These are phyloP conservation scores for Ulota crispa DNA, from an alignment of 225 moss, liverwort and hornwort genomes.

Conservation along the genomic window DNA sequence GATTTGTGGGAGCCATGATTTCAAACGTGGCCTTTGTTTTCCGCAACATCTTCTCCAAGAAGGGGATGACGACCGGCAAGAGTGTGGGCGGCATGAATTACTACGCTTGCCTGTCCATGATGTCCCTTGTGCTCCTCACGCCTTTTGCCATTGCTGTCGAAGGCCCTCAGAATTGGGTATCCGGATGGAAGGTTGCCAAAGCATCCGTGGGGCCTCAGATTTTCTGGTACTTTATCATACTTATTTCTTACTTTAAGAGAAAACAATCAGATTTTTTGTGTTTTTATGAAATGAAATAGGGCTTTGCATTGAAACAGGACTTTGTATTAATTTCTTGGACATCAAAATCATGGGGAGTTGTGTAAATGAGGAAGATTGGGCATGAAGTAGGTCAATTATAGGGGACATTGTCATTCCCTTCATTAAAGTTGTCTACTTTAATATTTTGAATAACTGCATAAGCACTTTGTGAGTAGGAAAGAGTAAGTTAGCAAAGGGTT, in stretches of 20 bases:
- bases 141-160: conserved; percentile 81
- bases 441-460: neutral
- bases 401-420: neutral
- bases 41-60: conserved; percentile 91
- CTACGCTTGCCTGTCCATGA: conserved; percentile 74
- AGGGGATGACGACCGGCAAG: conserved; percentile 78
- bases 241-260: no score
- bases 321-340: neutral
- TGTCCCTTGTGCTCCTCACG: conserved; percentile 76
- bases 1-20: conserved; percentile 90
- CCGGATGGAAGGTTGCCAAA: conserved; percentile 71
- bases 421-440: neutral
- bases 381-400: neutral
- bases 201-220: conserved; percentile 61
- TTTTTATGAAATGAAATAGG: no score
- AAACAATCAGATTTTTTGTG: no score
- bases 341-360: neutral
- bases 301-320: neutral
- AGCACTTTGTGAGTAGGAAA: neutral
- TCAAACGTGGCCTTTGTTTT: conserved; percentile 92
- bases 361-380: neutral
- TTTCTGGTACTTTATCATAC: conserved; percentile 49
- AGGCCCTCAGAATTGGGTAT: conserved; percentile 71
- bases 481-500: neutral
- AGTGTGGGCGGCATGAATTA: conserved; percentile 94